phyloP scores from a whole-genome alignment of 1,284 basidiomycete species.

The Malassezia cuniculi region DNA sequence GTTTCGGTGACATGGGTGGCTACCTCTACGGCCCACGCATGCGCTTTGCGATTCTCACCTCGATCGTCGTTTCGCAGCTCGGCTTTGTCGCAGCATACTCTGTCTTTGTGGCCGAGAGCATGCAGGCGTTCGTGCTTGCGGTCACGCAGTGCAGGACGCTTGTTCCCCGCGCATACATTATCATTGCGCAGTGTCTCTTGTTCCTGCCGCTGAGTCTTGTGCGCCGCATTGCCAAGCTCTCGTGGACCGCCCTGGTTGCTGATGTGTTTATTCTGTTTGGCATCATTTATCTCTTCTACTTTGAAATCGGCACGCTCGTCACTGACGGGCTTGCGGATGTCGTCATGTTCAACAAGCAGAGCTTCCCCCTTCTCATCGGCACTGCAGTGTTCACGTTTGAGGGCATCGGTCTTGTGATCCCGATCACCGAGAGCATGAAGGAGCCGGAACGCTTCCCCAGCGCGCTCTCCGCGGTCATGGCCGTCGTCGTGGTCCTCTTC shows the following conservation, averaged over 20 bases:
- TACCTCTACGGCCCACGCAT: slow-evolving; percentile 81
- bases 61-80: slow-evolving; percentile 79
- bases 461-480: slow-evolving; percentile 80
- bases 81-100: slow-evolving; percentile 78
- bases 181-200: slow-evolving; percentile 67
- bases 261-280: slow-evolving; percentile 91
- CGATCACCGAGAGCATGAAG: slow-evolving; percentile 87
- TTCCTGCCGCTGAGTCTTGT: slow-evolving; percentile 50
- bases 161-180: slow-evolving; percentile 65
- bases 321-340: slow-evolving; percentile 53
- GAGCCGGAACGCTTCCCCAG: slow-evolving; percentile 81
- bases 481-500: slow-evolving; percentile 64
- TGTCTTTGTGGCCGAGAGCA: slow-evolving; percentile 88
- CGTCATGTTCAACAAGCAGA: slow-evolving; percentile 70
- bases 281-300: slow-evolving; percentile 46
- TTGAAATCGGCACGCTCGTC: slow-evolving; percentile 32
- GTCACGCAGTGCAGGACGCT: slow-evolving; percentile 64
- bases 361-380: slow-evolving; percentile 83
- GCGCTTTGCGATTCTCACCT: slow-evolving; percentile 73
- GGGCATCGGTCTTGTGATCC: slow-evolving; percentile 89
- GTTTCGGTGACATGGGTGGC: slow-evolving; percentile 94
- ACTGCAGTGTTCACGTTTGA: slow-evolving; percentile 98
- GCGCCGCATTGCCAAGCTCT: slow-evolving; percentile 56
- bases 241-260: slow-evolving; percentile 78
- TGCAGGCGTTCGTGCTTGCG: slow-evolving; percentile 66